Conservation (phyloP, 164 flowering plant species). For the Vitis riparia region DNA sequence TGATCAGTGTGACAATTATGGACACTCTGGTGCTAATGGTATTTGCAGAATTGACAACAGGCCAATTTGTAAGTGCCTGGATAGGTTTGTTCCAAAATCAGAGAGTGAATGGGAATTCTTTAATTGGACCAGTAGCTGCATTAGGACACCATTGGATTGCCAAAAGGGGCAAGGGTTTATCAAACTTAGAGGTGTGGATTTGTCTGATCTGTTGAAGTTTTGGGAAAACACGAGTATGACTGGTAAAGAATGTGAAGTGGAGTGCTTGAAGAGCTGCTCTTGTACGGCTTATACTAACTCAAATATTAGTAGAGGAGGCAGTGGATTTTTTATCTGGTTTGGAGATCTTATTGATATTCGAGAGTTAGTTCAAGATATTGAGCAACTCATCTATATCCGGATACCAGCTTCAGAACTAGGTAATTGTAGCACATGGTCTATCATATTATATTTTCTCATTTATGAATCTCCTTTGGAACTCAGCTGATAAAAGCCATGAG, state of each 20-base stretch:
- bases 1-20: slow-evolving; percentile 6
- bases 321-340: slow-evolving; percentile 31
- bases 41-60: too few species aligned
- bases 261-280: slow-evolving; percentile 25
- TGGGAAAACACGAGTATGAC: background rate
- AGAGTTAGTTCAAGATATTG: background rate
- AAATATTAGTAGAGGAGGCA: background rate
- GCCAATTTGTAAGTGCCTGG: slow-evolving; percentile 12
- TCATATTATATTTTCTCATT: too few species aligned
- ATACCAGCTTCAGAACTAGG: slow-evolving; percentile 25
- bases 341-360: slow-evolving; percentile 25
- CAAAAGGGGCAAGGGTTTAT: slow-evolving; percentile 12
- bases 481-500: too few species aligned
- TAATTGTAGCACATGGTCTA: background rate
- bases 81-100: slow-evolving; percentile 15
- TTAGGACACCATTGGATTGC: slow-evolving; percentile 17
- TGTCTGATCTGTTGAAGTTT: slow-evolving; percentile 21
- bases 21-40: background rate
- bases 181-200: slow-evolving; percentile 12
- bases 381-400: slow-evolving; percentile 19
- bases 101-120: slow-evolving; percentile 4
- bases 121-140: slow-evolving; percentile 30
- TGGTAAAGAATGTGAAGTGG: slow-evolving; percentile 15
- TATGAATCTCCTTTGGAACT: too few species aligned
- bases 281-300: slow-evolving; percentile 24